phyloP scores from a whole-genome alignment of 2,329 filamentous ascomycete genomes.

The Neofusicoccum parvum region DNA sequence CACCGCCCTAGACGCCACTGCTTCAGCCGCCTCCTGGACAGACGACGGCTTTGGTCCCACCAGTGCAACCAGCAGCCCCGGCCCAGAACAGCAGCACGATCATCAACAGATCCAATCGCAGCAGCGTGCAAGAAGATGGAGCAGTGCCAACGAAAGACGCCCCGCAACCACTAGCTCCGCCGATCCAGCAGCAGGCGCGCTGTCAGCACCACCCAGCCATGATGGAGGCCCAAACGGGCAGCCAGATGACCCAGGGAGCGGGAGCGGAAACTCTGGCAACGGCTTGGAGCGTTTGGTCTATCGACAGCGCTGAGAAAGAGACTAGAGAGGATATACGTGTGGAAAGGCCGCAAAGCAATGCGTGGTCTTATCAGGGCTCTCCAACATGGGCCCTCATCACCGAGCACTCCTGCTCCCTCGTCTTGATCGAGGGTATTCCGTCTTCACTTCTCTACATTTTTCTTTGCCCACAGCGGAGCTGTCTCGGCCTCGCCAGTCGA shows the following conservation, averaged over 20 bases:
- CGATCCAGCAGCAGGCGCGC: background rate
- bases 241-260: background rate
- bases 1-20: background rate
- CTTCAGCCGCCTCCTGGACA: conserved; percentile 12
- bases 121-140: conserved; percentile 12
- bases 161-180: conserved; percentile 6
- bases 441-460: background rate
- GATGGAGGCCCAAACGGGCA: background rate
- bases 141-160: conserved; percentile 14
- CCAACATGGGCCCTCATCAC: background rate
- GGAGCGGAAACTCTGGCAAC: background rate
- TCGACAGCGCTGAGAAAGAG: conserved; percentile 5
- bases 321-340: background rate
- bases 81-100: conserved; percentile 1
- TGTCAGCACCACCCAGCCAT: background rate
- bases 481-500: background rate
- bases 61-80: background rate
- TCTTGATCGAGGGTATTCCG: background rate
- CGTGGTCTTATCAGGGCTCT: background rate
- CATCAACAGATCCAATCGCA: background rate
- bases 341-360: background rate
- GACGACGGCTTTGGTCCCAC: conserved; percentile 4
- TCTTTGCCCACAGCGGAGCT: background rate
- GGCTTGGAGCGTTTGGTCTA: conserved; percentile 17
- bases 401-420: background rate